A percentile compares a stretch with the other conserved stretches of the same genome.
Conservation (phyloP, 23 red algal genomes). For the Gracilariopsis chorda region DNA sequence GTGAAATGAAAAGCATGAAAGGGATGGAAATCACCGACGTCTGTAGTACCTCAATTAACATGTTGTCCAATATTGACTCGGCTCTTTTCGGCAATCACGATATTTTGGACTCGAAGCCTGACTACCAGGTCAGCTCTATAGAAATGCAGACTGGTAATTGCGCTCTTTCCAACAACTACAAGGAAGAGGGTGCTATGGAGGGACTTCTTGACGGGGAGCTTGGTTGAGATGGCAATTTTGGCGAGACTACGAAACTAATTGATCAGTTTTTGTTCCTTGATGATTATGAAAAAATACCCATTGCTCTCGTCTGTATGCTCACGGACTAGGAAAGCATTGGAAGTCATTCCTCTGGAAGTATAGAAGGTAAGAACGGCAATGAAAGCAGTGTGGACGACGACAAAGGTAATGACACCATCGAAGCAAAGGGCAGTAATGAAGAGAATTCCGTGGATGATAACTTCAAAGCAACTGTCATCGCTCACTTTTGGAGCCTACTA, state of each 20-base stretch:
- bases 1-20: neutral
- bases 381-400: neutral
- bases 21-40: neutral
- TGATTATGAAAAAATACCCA: neutral
- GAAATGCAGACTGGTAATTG: neutral
- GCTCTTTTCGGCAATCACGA: too few species aligned
- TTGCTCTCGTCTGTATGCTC: neutral
- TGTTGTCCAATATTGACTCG: neutral
- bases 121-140: neutral
- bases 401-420: neutral
- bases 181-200: neutral
- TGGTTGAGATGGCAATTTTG: neutral
- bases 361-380: neutral
- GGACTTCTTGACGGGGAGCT: neutral
- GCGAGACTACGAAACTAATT: neutral
- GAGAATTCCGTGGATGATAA: neutral
- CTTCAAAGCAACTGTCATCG: neutral
- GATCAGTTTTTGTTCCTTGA: neutral
- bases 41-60: neutral
- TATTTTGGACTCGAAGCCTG: neutral
- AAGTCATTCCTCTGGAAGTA: too few species aligned
- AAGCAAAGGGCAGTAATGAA: neutral
- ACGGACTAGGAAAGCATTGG: neutral
- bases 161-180: too few species aligned
- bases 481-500: neutral